Conservation (phyloP, 73 alveolate species). For the Paramecium caudatum region DNA sequence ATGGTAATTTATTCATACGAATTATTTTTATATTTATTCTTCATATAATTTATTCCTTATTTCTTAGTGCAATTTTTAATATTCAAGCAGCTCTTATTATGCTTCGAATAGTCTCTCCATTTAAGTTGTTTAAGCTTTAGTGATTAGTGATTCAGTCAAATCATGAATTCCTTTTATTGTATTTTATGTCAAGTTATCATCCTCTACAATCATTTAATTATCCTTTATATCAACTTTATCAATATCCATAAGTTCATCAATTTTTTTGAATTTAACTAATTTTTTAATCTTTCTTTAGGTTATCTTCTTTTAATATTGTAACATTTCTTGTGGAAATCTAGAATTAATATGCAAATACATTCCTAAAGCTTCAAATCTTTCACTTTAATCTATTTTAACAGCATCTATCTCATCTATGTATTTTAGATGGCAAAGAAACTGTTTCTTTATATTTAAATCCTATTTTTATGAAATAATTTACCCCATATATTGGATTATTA, state of each 20-base stretch:
- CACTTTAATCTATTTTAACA: neutral
- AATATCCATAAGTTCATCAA: neutral
- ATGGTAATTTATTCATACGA: neutral
- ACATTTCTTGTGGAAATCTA: slow-evolving; percentile 9
- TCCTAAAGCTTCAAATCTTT: slow-evolving; percentile 7
- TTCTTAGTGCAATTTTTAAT: neutral
- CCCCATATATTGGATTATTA: slow-evolving; percentile 19
- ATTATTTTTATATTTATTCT: neutral
- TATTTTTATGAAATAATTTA: neutral
- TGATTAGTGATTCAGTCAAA: neutral
- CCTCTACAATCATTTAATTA: neutral
- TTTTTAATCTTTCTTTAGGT: slow-evolving; percentile 12
- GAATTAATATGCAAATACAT: neutral
- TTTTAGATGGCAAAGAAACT: neutral
- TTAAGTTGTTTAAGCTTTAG: neutral
- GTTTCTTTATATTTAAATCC: neutral
- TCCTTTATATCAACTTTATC: neutral
- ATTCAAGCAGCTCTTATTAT: neutral
- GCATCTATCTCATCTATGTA: neutral
- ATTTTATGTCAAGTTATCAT: neutral
- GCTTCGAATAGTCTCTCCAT: neutral
- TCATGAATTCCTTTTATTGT: neutral
- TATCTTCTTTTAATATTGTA: neutral
- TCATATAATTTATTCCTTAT: neutral
- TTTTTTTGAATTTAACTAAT: neutral